These are phyloP conservation scores for Pythium chondricola DNA, from an alignment of 352 stramenopile species.

Conservation along the genomic window DNA sequence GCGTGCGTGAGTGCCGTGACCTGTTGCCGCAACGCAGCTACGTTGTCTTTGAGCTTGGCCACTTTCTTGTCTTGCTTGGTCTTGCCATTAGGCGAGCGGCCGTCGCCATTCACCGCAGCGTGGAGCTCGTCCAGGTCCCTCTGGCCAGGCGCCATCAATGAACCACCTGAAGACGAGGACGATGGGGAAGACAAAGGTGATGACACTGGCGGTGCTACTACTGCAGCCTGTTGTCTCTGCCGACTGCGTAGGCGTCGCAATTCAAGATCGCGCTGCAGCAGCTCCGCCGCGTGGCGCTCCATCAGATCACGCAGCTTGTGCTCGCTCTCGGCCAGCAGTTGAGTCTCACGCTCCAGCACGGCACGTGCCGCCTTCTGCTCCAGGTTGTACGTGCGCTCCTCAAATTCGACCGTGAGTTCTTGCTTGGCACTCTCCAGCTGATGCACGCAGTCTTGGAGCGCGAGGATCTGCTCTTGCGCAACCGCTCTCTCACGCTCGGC, in stretches of 20 bases:
- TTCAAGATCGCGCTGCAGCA: conserved; percentile 21
- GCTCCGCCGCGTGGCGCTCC: conserved; percentile 34
- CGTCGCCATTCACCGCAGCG: not conserved
- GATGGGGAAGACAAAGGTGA: conserved; percentile 19
- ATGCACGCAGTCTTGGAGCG: conserved; percentile 13
- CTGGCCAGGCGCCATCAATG: conserved; percentile 6
- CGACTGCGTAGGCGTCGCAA: conserved; percentile 5
- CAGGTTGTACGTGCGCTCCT: conserved; percentile 20
- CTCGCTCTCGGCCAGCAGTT: conserved; percentile 36
- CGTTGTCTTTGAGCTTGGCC: conserved; percentile 33
- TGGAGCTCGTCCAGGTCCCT: conserved; percentile 14
- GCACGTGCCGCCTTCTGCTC: conserved; percentile 27
- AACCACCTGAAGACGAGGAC: conserved; percentile 17
- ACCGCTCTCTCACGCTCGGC: not conserved
- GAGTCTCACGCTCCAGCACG: conserved; percentile 26
- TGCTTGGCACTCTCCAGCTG: conserved; percentile 11
- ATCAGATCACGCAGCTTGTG: conserved; percentile 26
- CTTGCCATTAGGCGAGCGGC: not conserved
- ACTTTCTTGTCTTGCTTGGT: conserved; percentile 23
- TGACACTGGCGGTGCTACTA: not conserved
- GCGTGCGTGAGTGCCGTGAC: conserved; percentile 34
- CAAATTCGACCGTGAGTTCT: conserved; percentile 4
- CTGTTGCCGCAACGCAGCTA: conserved; percentile 28
- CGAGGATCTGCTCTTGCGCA: conserved; percentile 5
- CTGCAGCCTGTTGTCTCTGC: not conserved